These are phyloP conservation scores for Delonix regia DNA, from an alignment of 306 rosid species.

Conservation along the genomic window DNA sequence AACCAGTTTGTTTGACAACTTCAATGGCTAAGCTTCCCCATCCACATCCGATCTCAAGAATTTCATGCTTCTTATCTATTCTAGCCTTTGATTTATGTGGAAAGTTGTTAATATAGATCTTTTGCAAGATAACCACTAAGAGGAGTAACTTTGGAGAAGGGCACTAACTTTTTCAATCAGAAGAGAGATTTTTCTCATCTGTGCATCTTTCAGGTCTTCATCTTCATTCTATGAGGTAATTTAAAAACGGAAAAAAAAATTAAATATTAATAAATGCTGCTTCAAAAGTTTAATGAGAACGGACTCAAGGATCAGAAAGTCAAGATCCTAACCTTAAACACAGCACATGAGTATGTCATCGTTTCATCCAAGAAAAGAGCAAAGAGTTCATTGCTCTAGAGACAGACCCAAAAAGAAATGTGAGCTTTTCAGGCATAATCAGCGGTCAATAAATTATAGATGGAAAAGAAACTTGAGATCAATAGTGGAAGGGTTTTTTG, in stretches of 20 bases:
- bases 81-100: slow-evolving; percentile 53
- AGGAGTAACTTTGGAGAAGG: background rate
- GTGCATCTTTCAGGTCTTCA: slow-evolving; percentile 81
- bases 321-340: slow-evolving; percentile 69
- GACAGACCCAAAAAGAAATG: slow-evolving; percentile 36
- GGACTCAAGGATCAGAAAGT: background rate
- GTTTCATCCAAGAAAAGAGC: slow-evolving; percentile 85
- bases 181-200: slow-evolving; percentile 68
- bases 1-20: slow-evolving; percentile 76
- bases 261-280: background rate
- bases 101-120: background rate
- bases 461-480: background rate
- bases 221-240: slow-evolving; percentile 52
- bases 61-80: slow-evolving; percentile 69
- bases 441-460: background rate
- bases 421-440: slow-evolving; percentile 27
- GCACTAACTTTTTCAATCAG: slow-evolving; percentile 65
- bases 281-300: slow-evolving; percentile 12
- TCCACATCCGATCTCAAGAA: slow-evolving; percentile 88
- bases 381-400: slow-evolving; percentile 87
- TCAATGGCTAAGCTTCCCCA: slow-evolving; percentile 95
- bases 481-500: background rate
- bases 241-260: background rate
- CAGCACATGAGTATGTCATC: slow-evolving; percentile 83
- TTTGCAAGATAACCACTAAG: background rate